Evolutionary conservation across 129 eudicot genomes (phyloP), one percentile per base, ranked within the genome.

Genomic region (Artemisia annua): DNA sequence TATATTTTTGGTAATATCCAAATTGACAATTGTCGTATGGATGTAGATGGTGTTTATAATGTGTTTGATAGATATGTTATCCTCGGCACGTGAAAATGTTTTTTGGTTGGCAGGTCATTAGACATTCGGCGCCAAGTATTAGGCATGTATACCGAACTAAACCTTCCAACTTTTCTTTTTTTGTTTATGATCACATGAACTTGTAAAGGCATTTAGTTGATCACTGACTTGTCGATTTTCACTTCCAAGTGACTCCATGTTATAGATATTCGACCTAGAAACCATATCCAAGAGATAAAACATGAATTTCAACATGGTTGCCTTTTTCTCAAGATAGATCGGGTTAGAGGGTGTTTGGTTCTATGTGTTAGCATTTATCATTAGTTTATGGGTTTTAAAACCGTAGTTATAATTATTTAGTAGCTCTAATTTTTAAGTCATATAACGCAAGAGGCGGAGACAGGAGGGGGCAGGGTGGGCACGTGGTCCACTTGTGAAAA

Each of bases 91-190:
- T 76, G 75, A 20, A 48, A 66, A 48, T 76, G 69, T 76, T 75
- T 75, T 58, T 59, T 66, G 69, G 69, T 73, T 11, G 77, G 78
- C 70, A 50, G 50, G 2, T 50, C 63, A 62, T 62, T 73, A 73
- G 78, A 48, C 30, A 16, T 72, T 62, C 49, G 77, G 77, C 48
- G 16, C 28, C 13, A 49, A 16, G 69, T 26, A 49, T 73, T 62
- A 73, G 71, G 70, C 70, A 74, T 51, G 32, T 11, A 3, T 74
- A 67, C 78, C 71, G 64, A 74, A 74, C 71, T 74, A 63, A 50
- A 64, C 63, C 70, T 30, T 63, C 54, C 66, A 28, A 14, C 11
- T 43, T 51, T 51, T 51, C 17, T 51, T n/a, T 18, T 18, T 30
- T 16, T 8, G 9, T 67, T 28, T 75, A 22, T 48, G 75, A 76